phyloP scores from a whole-genome alignment of 768 basidiomycete species.

The Punctularia strigosozonata region DNA sequence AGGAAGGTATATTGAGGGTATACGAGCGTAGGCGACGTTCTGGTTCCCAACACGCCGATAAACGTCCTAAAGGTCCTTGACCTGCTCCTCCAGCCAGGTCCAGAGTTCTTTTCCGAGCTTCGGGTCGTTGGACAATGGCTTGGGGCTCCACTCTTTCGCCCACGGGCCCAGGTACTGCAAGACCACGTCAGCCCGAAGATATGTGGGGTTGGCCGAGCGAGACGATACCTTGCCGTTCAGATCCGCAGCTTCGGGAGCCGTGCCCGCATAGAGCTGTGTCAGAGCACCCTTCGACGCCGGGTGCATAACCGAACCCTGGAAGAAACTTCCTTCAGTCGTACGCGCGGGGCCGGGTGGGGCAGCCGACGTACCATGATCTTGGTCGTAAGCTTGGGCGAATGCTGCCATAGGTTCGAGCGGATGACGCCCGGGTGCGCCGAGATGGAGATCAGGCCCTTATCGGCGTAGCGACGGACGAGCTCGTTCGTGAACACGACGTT shows the following conservation, averaged over 20 bases:
- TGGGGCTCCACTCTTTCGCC: not conserved
- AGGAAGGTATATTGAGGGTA: no score
- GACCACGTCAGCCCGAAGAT: not conserved
- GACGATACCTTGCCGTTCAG: slow-evolving; percentile 22
- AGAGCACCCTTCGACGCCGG: slow-evolving; percentile 22
- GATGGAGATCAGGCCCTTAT: slow-evolving; percentile 31
- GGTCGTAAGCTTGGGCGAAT: slow-evolving; percentile 10
- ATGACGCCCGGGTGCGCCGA: slow-evolving; percentile 28
- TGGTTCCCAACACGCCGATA: no score
- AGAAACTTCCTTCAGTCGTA: not conserved
- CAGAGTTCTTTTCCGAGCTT: not conserved
- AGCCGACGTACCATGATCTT: slow-evolving; percentile 6
- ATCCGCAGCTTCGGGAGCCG: slow-evolving; percentile 18
- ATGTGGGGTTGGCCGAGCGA: not conserved
- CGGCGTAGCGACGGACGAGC: slow-evolving; percentile 28
- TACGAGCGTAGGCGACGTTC: no score
- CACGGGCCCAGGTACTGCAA: not conserved
- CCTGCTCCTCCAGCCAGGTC: slow-evolving; percentile 1
- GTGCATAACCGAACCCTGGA: slow-evolving; percentile 9
- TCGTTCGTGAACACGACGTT: slow-evolving; percentile 33
- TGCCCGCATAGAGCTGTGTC: slow-evolving; percentile 31
- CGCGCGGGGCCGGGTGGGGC: not conserved
- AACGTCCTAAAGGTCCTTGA: not conserved
- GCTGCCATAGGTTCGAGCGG: not conserved
- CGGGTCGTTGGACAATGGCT: not conserved